Evolutionary conservation across 176 grass and related monocot species (phyloP).

Genomic region (Aechmea fasciata): DNA sequence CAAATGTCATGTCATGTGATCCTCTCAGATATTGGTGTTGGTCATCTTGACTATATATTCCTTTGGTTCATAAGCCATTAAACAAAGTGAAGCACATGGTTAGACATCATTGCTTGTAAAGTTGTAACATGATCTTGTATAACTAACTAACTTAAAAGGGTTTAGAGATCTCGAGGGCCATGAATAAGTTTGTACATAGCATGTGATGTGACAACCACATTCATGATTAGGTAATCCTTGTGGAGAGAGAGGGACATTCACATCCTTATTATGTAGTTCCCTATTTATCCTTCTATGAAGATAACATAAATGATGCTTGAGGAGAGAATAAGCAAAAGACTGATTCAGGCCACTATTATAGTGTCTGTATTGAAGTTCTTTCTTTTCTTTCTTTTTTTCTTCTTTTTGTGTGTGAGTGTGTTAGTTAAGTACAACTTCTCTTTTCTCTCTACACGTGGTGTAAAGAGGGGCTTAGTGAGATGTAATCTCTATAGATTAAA

Average conservation of each 20-base stretch:
- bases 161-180: no score
- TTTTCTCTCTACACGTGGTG: no score
- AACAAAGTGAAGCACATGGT: background rate
- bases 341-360: no score
- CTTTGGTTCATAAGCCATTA: background rate
- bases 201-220: background rate
- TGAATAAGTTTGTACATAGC: background rate
- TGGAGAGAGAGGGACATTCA: background rate
- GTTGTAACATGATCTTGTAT: background rate
- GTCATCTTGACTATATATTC: background rate
- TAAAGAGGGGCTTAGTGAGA: no score
- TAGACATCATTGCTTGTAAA: slow-evolving; percentile 1
- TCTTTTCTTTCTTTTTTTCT: no score
- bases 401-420: no score
- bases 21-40: slow-evolving; percentile 1
- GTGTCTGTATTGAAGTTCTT: no score
- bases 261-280: background rate
- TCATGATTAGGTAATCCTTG: background rate
- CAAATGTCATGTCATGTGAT: slow-evolving; percentile 8
- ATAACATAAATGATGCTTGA: background rate
- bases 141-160: no score
- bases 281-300: background rate
- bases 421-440: no score
- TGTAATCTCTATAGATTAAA: no score
- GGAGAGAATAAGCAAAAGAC: background rate